Evolutionary conservation across 2,329 filamentous ascomycete genomes (phyloP).

Genomic region (Diaporthe nobilis): DNA sequence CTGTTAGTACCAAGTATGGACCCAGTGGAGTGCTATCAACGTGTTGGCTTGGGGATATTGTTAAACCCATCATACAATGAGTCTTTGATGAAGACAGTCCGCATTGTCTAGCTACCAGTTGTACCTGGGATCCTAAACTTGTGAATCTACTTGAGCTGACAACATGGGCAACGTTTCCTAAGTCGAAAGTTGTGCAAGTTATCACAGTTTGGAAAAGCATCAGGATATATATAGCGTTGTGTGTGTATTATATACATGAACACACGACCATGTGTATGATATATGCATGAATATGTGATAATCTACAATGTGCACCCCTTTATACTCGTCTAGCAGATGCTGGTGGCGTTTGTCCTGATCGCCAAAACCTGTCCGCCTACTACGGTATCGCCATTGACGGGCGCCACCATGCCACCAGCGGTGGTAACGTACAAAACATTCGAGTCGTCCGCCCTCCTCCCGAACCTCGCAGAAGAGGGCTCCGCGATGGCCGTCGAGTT

Average conservation of each 20-base stretch:
- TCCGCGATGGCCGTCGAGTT: conserved; percentile 43
- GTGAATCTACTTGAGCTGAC: no score
- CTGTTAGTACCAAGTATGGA: no score
- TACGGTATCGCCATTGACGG: conserved; percentile 40
- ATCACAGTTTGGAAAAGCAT: no score
- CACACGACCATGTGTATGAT: background rate
- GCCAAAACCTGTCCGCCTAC: conserved; percentile 40
- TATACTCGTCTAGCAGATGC: conserved; percentile 4
- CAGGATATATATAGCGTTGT: background rate
- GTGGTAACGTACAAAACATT: conserved; percentile 41
- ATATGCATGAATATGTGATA: conserved; percentile 1
- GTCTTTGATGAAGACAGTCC: no score
- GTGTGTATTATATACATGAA: background rate
- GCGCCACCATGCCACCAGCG: conserved; percentile 38
- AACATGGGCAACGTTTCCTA: no score
- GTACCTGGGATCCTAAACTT: no score
- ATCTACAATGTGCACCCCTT: background rate
- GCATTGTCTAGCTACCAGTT: no score
- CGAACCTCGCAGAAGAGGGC: conserved; percentile 39
- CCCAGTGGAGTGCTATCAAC: no score
- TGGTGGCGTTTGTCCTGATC: conserved; percentile 34
- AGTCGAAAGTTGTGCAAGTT: no score
- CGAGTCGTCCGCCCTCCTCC: conserved; percentile 35
- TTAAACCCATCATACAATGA: no score
- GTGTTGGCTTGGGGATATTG: no score